Base-by-base conservation (phyloP, 441 rosid species). In the Gossypium davidsonii region DNA sequence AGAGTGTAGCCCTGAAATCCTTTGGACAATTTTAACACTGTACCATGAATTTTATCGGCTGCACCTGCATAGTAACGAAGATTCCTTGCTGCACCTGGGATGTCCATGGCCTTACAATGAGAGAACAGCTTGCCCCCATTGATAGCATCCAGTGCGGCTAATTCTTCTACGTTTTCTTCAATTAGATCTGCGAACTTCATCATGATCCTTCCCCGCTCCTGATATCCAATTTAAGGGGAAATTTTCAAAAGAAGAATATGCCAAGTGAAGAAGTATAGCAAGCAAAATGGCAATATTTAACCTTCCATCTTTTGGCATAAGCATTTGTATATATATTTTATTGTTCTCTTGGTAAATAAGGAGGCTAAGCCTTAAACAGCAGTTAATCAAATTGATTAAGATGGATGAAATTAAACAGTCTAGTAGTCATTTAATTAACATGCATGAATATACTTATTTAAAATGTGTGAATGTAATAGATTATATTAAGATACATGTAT, bases 11-110 rank as follows among this genome's bases (percentile, higher is more conserved):
- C 98, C 0, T 90, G 95, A 44, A 90, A 25, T 42, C 76, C 82
- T 0, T 88, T 71, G 0, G 92, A 82, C 90, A 92, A 88, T 72
- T 85, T 90, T 64, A 94, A 63, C 14, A 87, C 88, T 11, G 87
- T 86, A 1, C 98, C 98, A 10, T 89, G 97, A 20, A 94, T 88
- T 75, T 94, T 94, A 72, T 94, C 98, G 0, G 98, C 97, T 1
- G 95, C 97, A 1, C 98, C 98, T 0, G 93, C 98, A 62, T 86
- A 90, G 70, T 91, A 92, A 17, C 94, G 89, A 11, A 92, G 78
- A 17, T 14, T 15, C 5, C 17, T 55, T 0, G 86, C 83, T 0
- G 74, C 80, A 0, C 3, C 6, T 6, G 97, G 98, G 72, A 94
- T 85, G 34, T 92, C 98, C 0, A 10, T 2, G 0, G 73, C 18